A percentile compares a stretch with the other conserved stretches of the same genome.
These are phyloP conservation scores for Dillenia suffruticosa DNA, from an alignment of 164 flowering plant species.

Conservation along the genomic window DNA sequence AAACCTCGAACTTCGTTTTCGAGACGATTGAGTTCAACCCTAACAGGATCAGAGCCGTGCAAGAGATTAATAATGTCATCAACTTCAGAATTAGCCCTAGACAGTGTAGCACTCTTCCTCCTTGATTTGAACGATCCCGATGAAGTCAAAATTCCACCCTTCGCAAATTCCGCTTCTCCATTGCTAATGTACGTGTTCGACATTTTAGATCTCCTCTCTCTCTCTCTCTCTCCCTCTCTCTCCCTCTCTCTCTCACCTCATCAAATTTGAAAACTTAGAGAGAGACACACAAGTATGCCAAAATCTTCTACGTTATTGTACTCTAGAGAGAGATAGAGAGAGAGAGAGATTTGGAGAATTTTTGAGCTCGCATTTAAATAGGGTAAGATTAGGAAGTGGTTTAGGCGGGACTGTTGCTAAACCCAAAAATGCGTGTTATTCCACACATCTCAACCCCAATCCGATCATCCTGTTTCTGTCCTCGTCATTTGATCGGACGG, in stretches of 20 bases:
- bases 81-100: conserved; percentile 32
- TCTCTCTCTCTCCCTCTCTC: no score
- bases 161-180: conserved; percentile 17
- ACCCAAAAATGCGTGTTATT: no score
- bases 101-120: conserved; percentile 17
- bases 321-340: conserved; percentile 7
- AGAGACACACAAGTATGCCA: not conserved
- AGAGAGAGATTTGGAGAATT: not conserved
- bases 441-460: no score
- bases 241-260: not conserved
- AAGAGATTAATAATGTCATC: conserved; percentile 50
- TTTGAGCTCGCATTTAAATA: not conserved
- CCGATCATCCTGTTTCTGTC: no score
- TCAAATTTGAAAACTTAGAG: conserved; percentile 11
- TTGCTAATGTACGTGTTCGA: conserved; percentile 16
- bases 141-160: conserved; percentile 14
- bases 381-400: conserved; percentile 15
- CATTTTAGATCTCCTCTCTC: conserved; percentile 15
- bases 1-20: conserved; percentile 66
- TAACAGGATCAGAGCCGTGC: conserved; percentile 71
- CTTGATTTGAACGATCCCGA: conserved; percentile 37
- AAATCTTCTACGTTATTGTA: not conserved
- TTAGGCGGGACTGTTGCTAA: conserved; percentile 23
- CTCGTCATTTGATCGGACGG: no score
- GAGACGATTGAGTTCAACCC: conserved; percentile 63